Evolutionary conservation across 768 basidiomycete genomes (phyloP).

Genomic region (Trametes coccinea): DNA sequence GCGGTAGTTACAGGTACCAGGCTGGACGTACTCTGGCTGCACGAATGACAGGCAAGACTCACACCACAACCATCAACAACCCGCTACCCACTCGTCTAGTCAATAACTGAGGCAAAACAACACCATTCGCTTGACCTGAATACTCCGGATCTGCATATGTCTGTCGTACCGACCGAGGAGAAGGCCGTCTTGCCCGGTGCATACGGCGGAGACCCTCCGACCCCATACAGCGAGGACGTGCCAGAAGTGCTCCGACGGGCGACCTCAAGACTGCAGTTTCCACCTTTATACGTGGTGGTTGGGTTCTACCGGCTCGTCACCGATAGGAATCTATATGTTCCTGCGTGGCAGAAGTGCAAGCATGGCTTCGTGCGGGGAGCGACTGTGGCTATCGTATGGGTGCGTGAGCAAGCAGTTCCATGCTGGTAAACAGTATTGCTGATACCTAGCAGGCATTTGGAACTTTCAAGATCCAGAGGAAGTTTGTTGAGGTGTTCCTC

Average conservation of each 20-base stretch:
- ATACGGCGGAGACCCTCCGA: conserved; percentile 8
- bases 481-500: conserved; percentile 64
- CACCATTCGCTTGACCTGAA: not conserved
- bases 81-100: not conserved
- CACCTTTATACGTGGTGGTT: conserved; percentile 82
- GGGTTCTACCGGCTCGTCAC: conserved; percentile 82
- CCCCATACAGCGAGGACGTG: conserved; percentile 32
- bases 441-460: conserved; percentile 48
- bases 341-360: conserved; percentile 84
- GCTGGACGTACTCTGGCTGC: too few relatives aligned
- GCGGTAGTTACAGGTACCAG: too few relatives aligned
- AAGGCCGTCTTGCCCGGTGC: conserved; percentile 5
- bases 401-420: conserved; percentile 38
- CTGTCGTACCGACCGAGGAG: not conserved
- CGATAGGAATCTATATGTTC: conserved; percentile 64
- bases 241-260: conserved; percentile 55
- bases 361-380: conserved; percentile 74
- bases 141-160: not conserved
- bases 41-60: too few relatives aligned
- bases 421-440: too few relatives aligned
- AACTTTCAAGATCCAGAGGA: conserved; percentile 72
- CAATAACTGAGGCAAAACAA: not conserved
- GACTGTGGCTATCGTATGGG: conserved; percentile 71
- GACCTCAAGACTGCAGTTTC: conserved; percentile 64
- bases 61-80: too few relatives aligned